These are phyloP conservation scores for Solanum sejunctum DNA, from an alignment of 257 asterid species.

Conservation along the genomic window DNA sequence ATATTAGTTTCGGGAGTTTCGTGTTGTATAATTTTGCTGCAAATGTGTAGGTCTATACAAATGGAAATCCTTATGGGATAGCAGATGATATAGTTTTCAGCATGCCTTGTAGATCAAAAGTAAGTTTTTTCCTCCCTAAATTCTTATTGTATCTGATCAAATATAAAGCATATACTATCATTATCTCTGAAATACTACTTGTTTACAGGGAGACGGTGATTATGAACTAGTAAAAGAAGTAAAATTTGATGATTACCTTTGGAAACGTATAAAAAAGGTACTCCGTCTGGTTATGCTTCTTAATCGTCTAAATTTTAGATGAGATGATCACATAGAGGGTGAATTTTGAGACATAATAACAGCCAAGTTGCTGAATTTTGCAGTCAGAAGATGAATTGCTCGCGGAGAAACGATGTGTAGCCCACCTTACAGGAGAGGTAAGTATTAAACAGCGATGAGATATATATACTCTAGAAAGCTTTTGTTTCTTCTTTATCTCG, in stretches of 20 bases:
- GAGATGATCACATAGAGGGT: not conserved
- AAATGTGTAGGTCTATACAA: slow-evolving; percentile 50
- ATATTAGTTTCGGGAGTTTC: not conserved
- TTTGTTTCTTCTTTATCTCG: not conserved
- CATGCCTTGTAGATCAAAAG: slow-evolving; percentile 95
- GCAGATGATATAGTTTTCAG: slow-evolving; percentile 88
- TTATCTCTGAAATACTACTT: not conserved
- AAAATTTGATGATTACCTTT: slow-evolving; percentile 63
- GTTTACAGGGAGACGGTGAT: slow-evolving; percentile 78
- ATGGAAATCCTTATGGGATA: slow-evolving; percentile 83
- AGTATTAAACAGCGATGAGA: not conserved
- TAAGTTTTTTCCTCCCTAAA: slow-evolving; percentile 4
- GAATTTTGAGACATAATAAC: not conserved
- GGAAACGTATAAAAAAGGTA: slow-evolving; percentile 73
- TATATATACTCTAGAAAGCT: not conserved
- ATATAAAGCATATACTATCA: not conserved
- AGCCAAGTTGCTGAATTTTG: not conserved
- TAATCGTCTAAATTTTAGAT: not conserved
- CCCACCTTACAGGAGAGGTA: slow-evolving; percentile 98
- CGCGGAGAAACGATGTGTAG: slow-evolving; percentile 96
- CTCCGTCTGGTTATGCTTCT: not conserved
- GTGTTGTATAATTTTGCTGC: not conserved
- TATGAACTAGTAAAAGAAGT: slow-evolving; percentile 87
- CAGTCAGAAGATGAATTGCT: slow-evolving; percentile 95
- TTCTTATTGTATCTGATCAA: not conserved